Evolutionary conservation across 345 rosid genomes (phyloP).

Genomic region (Lepidium didymum): DNA sequence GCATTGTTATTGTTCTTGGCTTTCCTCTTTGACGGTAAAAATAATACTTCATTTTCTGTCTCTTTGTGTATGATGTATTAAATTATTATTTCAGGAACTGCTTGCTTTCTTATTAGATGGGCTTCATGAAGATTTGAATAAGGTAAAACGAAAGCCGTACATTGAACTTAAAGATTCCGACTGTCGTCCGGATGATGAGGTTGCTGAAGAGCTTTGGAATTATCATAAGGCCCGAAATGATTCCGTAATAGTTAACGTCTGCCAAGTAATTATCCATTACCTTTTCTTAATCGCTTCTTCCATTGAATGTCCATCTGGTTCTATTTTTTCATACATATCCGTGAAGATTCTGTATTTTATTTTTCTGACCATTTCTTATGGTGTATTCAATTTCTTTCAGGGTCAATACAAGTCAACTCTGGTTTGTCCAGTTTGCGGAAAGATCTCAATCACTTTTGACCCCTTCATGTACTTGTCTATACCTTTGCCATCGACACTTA

Average conservation of each 20-base stretch:
- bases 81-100: conserved; percentile 51
- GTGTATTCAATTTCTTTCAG: conserved; percentile 36
- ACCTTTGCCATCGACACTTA: conserved; percentile 86
- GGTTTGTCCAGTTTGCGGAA: conserved; percentile 83
- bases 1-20: neutral
- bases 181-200: conserved; percentile 77
- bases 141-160: conserved; percentile 90
- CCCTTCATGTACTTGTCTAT: conserved; percentile 94
- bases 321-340: neutral
- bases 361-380: conserved; percentile 8
- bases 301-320: conserved; percentile 5
- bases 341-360: neutral
- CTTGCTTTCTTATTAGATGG: conserved; percentile 94
- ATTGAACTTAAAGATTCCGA: conserved; percentile 80
- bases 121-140: conserved; percentile 91
- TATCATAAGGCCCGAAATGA: conserved; percentile 96
- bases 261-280: conserved; percentile 53
- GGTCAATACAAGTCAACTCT: conserved; percentile 97
- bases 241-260: conserved; percentile 86
- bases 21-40: neutral
- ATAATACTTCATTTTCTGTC: neutral
- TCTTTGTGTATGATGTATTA: neutral
- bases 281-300: neutral
- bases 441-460: conserved; percentile 90
- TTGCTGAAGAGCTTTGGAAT: conserved; percentile 92